These are phyloP conservation scores for Pestalotiopsis sp. DNA, from an alignment of 2,329 filamentous ascomycete species.

Conservation along the genomic window DNA sequence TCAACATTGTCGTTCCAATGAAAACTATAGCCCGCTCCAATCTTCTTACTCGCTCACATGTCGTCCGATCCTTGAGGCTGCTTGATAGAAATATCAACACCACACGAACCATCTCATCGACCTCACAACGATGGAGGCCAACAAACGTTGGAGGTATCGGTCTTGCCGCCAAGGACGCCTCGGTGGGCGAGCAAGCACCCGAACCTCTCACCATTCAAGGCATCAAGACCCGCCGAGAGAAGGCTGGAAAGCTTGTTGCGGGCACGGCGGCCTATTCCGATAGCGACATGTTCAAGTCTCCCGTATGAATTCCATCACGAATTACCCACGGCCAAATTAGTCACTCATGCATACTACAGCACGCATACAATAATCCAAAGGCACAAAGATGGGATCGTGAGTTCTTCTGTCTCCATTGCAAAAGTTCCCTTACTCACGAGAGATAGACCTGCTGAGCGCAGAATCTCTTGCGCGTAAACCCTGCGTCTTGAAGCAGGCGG, in stretches of 20 bases:
- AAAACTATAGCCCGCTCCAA: neutral
- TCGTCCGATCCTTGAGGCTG: neutral
- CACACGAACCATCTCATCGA: neutral
- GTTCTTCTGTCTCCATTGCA: conserved; percentile 37
- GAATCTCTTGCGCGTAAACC: conserved; percentile 64
- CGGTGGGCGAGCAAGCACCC: conserved; percentile 20
- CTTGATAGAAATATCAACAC: neutral
- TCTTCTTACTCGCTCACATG: neutral
- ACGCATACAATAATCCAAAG: conserved; percentile 65
- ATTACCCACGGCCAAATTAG: conserved; percentile 28
- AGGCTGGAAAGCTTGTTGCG: conserved; percentile 71
- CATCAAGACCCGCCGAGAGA: conserved; percentile 68
- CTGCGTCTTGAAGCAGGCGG: conserved; percentile 81
- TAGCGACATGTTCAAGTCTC: conserved; percentile 82
- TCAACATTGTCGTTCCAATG: neutral
- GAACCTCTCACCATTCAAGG: conserved; percentile 61
- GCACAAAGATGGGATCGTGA: conserved; percentile 84
- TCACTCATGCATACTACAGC: conserved; percentile 22
- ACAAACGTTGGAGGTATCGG: conserved; percentile 22
- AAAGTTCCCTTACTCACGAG: neutral
- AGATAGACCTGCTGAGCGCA: conserved; percentile 56
- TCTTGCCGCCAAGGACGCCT: conserved; percentile 20
- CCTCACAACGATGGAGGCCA: conserved; percentile 10
- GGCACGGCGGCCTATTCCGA: conserved; percentile 76
- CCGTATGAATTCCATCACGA: conserved; percentile 46